Base-by-base conservation (phyloP, 2,329 filamentous ascomycete genomes). In the Hymenoscyphus salicellus region DNA sequence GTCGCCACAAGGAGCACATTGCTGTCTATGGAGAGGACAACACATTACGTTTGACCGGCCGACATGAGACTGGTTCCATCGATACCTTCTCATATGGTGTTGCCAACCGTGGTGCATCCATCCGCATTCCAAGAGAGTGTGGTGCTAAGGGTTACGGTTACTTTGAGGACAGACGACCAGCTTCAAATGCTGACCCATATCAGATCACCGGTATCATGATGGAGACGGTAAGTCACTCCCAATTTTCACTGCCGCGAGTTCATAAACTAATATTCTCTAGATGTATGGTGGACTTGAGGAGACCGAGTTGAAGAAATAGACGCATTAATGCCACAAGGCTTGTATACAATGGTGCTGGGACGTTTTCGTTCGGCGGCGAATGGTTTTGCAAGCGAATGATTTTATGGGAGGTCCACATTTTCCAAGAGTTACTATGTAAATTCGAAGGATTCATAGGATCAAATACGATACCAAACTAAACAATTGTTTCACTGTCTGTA, bases 1-100 rank as follows among this genome's bases (percentile, higher is more conserved):
- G 83, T 69, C 89, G 90, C 74, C 90, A 93, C 81, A 79, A 81
- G 72, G 90, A 93, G 84, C 93, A 91, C 86, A 96, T 96, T 80
- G 89, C 89, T 72, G 93, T 96, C 72, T 97, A 97, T 78, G 93
- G 95, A 76, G 92, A 96, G 84, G 94, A 93, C 79, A 99, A 99
- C 83, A 92, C 95, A 73, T 86, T 90, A 73, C 93, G 95, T 77
- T 90, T 98, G 74, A 98, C 94, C 61, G 95, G 95, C 73, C 85
- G 86, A 71, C 92, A 97, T 81, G 95, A 99, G 88, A 99, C 95
- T 11, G 93, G 93, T 57, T 87, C 84, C 73, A 97, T 97, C 76
- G 94, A 99, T 77, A 86, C 90, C 78, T 99, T 99, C 86, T 88
- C 87, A 73, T 98, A 89, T 80, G 94, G 95, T 77, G 89, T 98